phyloP scores from a whole-genome alignment of 495 filamentous ascomycete species.

The Stereocaulon alpinum region DNA sequence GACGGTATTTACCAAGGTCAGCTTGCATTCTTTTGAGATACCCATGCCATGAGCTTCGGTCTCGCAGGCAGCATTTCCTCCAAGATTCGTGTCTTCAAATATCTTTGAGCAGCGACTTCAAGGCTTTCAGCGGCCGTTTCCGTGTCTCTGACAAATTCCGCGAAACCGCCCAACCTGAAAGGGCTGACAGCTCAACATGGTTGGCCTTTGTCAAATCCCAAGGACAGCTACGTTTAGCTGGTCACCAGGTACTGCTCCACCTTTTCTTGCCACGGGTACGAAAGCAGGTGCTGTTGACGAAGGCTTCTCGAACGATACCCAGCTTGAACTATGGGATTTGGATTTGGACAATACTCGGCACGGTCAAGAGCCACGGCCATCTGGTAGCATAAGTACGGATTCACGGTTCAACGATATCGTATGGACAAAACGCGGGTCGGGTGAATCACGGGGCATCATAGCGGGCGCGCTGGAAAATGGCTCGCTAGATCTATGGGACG shows the following conservation, averaged over 20 bases:
- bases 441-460: slow-evolving; percentile 72
- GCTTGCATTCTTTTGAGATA: not conserved
- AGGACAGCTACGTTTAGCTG: slow-evolving; percentile 95
- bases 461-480: slow-evolving; percentile 95
- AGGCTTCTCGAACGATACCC: slow-evolving; percentile 95
- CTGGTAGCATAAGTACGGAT: slow-evolving; percentile 74
- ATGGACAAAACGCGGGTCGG: slow-evolving; percentile 72
- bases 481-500: slow-evolving; percentile 91
- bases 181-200: slow-evolving; percentile 53
- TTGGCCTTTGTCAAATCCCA: slow-evolving; percentile 86
- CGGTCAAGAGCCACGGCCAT: slow-evolving; percentile 72
- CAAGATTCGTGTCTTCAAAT: not conserved
- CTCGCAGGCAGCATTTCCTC: not conserved
- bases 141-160: not conserved
- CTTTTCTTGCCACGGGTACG: slow-evolving; percentile 89
- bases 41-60: not conserved
- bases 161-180: slow-evolving; percentile 17
- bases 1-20: slow-evolving; percentile 4
- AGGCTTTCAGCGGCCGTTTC: not conserved
- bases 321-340: slow-evolving; percentile 94
- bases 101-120: not conserved
- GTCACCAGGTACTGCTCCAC: slow-evolving; percentile 66
- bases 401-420: slow-evolving; percentile 98
- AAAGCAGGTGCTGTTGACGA: slow-evolving; percentile 89
- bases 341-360: slow-evolving; percentile 61